Conservation (phyloP, 1,284 basidiomycete species). For the Pseudomicrostroma phylloplanum region DNA sequence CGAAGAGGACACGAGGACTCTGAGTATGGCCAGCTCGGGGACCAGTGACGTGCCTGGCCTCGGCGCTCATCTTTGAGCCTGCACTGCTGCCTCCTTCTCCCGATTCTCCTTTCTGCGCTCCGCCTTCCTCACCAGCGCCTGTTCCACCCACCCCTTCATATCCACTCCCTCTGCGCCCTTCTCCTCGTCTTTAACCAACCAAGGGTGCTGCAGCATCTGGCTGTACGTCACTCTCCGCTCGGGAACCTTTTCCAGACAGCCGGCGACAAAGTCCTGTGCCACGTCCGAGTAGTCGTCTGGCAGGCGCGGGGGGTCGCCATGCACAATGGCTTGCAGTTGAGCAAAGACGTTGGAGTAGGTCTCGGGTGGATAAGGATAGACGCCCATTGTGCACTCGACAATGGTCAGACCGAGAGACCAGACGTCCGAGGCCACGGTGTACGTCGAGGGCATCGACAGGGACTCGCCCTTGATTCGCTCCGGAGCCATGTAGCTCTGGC, state of each 20-base stretch:
- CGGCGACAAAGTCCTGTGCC: slow-evolving; percentile 47
- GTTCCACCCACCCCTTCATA: slow-evolving; percentile 48
- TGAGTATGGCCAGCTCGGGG: too few relatives aligned
- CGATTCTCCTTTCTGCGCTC: slow-evolving; percentile 8
- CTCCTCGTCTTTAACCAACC: slow-evolving; percentile 55
- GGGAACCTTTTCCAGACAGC: slow-evolving; percentile 53
- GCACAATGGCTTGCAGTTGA: slow-evolving; percentile 89
- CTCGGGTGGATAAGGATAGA: slow-evolving; percentile 97
- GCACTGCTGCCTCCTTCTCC: neutral
- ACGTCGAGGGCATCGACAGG: slow-evolving; percentile 75
- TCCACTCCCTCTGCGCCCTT: slow-evolving; percentile 44
- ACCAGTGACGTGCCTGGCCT: too few relatives aligned
- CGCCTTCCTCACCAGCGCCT: slow-evolving; percentile 19
- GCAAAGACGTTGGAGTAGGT: slow-evolving; percentile 95
- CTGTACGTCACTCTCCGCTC: slow-evolving; percentile 73
- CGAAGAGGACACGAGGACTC: too few relatives aligned
- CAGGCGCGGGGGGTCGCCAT: slow-evolving; percentile 81
- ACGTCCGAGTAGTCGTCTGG: slow-evolving; percentile 55
- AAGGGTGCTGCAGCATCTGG: slow-evolving; percentile 73
- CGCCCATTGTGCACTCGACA: slow-evolving; percentile 84
- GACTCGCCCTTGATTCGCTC: slow-evolving; percentile 94
- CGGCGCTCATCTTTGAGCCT: neutral
- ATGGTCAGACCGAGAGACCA: slow-evolving; percentile 96
- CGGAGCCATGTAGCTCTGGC: slow-evolving; percentile 98
- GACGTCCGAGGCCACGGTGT: slow-evolving; percentile 93